Base-by-base conservation (phyloP, 768 basidiomycete species). In the Rhodotorula babjevae region DNA sequence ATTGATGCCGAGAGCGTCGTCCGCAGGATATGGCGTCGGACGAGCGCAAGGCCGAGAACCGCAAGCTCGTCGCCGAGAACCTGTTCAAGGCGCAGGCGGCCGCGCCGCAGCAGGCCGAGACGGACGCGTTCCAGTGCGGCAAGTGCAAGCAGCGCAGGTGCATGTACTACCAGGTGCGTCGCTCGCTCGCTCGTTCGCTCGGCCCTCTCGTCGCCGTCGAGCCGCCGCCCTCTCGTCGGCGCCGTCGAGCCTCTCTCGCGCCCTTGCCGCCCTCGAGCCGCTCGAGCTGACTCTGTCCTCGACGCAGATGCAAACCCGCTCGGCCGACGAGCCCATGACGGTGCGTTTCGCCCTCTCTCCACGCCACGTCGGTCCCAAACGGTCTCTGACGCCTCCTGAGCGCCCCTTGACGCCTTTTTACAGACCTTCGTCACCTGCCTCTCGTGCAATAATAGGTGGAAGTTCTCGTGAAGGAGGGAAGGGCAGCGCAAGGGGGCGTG, bases 261-360 rank as follows among this genome's bases (percentile, higher is more conserved):
- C 36, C 9, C 36, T 9, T 9, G 36, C 36, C 36, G 36, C 36
- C 36, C 36, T 36, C 36, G 36, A 36, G 36, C 4, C 36, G 36
- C 36, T 9, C 36, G 5, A 36, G 9, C 36, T 36, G 36, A 36
- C 36, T 36, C 36, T 46, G 6, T 46, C 44, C 14, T 18, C 44
- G 44, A 15, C 9, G 8, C 44, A 98, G 83, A 92, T 92, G 77
- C 96, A 99, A 80, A 99, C 96, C 15, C 86, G 96, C 67, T 93
- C 91, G 79, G 95, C 96, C 15, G 96, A 98, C 83, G 96, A 97
- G 82, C 94, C 95, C 33, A 97, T 98, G 94, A 97, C 95, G 6
- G 90, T 91, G 80, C 79, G 89, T 85, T 6, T 0, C 15, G 14
- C 12, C n/a, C 7, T 14, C 53, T 29, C 29, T 23, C 53, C 14